Evolutionary conservation across 179 eudicot genomes (phyloP), one percentile per base, ranked within the genome.

Genomic region (Silene coronaria): DNA sequence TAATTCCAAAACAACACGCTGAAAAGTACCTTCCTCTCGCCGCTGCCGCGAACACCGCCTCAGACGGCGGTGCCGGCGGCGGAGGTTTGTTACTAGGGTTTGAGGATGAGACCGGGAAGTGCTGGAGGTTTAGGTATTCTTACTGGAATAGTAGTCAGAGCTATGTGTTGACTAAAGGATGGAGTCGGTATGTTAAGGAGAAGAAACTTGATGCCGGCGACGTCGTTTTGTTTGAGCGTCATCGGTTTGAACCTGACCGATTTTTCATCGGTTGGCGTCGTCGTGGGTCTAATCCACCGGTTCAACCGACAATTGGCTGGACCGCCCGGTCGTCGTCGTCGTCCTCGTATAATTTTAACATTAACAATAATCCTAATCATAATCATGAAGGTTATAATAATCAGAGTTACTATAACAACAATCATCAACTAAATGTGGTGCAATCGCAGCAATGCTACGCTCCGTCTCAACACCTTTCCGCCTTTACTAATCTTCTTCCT

Each of bases 121-220:
- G 79, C 6, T 93, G 98, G 98, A 74, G 89, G 70, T 93, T 93
- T 76, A 71, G 98, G 16, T 93, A 93, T 80, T 93, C 98, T 11
- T 93, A 93, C 75, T 93, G 98, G 98, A 91, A 89, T 34, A 90
- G 96, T 36, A 93, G 98, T 51, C 98, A 93, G 62, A 93, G 98
- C 85, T 93, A 93, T 62, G 98, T 93, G 6, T 81, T 93, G 72
- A 93, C 98, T 0, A 91, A 89, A 70, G 98, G 98, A 0, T 93
- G 98, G 98, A 91, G 97, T 80, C 91, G 98, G 3, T 93, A 87
- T 72, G 97, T 93, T 21, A 93, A 93, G 78, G 98, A 93, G 75
- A 93, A 93, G 74, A 70, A 77, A 77, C 90, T 93, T 23, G 90
- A 89, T 24, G 92, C 97, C 27, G 98, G 98, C 6, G 98, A 93